phyloP scores from a whole-genome alignment of 2,329 filamentous ascomycete species.

The Onygena corvina region DNA sequence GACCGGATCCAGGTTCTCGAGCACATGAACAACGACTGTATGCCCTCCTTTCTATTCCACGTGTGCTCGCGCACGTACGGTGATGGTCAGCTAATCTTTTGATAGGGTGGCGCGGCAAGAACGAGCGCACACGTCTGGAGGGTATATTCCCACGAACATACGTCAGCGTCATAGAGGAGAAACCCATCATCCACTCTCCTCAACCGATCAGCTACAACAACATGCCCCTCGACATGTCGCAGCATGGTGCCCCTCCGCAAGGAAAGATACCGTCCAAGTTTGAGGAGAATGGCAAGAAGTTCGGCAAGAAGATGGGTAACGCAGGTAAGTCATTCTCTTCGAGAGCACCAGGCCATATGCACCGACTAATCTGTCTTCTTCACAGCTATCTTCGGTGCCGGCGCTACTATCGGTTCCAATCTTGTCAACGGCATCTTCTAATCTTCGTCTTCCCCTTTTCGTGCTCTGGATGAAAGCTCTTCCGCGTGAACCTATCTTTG shows the following conservation, averaged over 20 bases:
- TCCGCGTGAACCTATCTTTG: neutral
- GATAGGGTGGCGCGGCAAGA: constrained; percentile 65
- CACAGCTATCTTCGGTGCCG: constrained; percentile 74
- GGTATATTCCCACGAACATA: constrained; percentile 95
- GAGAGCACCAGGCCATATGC: constrained; percentile 1
- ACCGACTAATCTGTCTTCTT: constrained; percentile 34
- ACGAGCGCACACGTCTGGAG: constrained; percentile 67
- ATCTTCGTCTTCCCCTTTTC: constrained; percentile 14
- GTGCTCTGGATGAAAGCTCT: neutral
- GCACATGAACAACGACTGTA: constrained; percentile 90
- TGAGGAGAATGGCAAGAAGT: constrained; percentile 74
- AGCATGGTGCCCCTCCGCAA: constrained; percentile 38
- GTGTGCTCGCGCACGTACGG: neutral
- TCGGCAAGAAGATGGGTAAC: constrained; percentile 86
- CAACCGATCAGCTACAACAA: constrained; percentile 40
- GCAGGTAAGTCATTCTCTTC: constrained; percentile 35
- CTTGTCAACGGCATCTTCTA: constrained; percentile 87
- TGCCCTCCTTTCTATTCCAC: constrained; percentile 15
- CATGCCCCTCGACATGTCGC: constrained; percentile 64
- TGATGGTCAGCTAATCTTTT: constrained; percentile 1
- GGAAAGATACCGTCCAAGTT: constrained; percentile 49
- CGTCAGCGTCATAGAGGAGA: constrained; percentile 59
- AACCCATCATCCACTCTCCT: constrained; percentile 34
- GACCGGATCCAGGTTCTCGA: constrained; percentile 71
- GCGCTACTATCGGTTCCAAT: constrained; percentile 79